A percentile compares a stretch with the other conserved stretches of the same genome.
Conservation (phyloP, 78 protist species). For the Chrysochromulina tobinii region DNA sequence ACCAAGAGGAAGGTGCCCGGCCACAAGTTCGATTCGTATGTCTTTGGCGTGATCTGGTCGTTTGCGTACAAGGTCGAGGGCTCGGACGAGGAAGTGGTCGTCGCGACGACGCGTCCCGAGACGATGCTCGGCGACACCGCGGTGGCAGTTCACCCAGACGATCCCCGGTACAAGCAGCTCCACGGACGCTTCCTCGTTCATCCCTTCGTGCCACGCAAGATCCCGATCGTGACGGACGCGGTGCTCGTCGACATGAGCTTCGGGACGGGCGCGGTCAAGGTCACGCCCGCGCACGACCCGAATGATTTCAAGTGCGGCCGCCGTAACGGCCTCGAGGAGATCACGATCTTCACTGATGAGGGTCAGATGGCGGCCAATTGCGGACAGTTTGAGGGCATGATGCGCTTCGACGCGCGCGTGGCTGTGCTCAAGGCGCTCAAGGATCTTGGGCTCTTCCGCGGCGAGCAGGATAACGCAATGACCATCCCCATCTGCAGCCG, state of each 20-base stretch:
- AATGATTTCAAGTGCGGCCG: constrained; percentile 94
- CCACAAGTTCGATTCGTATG: constrained; percentile 56
- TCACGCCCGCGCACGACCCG: constrained; percentile 98
- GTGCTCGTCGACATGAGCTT: constrained; percentile 80
- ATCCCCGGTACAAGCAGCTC: constrained; percentile 64
- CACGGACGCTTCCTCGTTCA: constrained; percentile 81
- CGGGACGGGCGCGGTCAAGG: constrained; percentile 80
- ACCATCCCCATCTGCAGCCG: constrained; percentile 31
- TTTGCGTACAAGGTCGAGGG: constrained; percentile 79
- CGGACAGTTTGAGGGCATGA: constrained; percentile 49
- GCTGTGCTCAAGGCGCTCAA: constrained; percentile 23
- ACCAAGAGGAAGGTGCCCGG: constrained; percentile 81
- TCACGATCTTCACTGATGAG: constrained; percentile 47
- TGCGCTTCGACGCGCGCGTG: constrained; percentile 46
- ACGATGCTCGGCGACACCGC: constrained; percentile 99
- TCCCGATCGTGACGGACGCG: constrained; percentile 93
- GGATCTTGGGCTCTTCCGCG: background rate
- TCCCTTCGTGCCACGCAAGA: constrained; percentile 70
- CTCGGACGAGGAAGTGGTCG: constrained; percentile 63
- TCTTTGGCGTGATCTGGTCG: constrained; percentile 78
- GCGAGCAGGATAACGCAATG: constrained; percentile 15
- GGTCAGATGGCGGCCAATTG: background rate
- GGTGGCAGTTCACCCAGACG: constrained; percentile 95
- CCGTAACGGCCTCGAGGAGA: constrained; percentile 81
- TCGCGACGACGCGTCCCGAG: constrained; percentile 99